Conservation (phyloP, 768 basidiomycete species). For the Pleurotus tuoliensis region DNA sequence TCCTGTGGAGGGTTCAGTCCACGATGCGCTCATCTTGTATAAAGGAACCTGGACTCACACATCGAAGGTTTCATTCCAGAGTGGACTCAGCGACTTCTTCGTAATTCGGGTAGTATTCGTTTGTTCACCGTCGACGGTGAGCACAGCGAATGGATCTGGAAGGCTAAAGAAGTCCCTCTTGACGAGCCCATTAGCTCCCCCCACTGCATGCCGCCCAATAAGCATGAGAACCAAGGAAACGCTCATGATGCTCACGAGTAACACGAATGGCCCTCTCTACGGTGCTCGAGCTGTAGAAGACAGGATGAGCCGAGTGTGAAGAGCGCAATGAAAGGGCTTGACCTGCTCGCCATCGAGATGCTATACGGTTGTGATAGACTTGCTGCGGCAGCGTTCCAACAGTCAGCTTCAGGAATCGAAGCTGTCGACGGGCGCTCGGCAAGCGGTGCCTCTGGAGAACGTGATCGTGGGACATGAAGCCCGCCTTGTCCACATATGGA, state of each 20-base stretch:
- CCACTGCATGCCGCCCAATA: not conserved
- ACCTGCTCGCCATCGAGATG: too few species aligned
- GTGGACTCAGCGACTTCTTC: conserved; percentile 63
- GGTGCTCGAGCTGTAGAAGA: not conserved
- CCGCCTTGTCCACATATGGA: too few species aligned
- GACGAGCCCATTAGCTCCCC: conserved; percentile 58
- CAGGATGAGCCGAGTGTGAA: too few species aligned
- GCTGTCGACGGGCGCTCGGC: too few species aligned
- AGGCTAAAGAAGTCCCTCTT: conserved; percentile 79
- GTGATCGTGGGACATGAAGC: too few species aligned
- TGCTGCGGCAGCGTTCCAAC: too few species aligned
- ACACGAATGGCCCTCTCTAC: conserved; percentile 34
- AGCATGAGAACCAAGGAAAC: not conserved
- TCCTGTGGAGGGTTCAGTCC: conserved; percentile 32
- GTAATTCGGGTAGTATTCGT: conserved; percentile 72
- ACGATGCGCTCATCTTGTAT: conserved; percentile 5
- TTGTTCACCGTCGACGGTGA: conserved; percentile 84
- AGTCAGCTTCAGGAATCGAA: too few species aligned
- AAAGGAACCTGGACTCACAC: conserved; percentile 48
- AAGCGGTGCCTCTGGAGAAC: too few species aligned
- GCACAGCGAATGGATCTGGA: conserved; percentile 86
- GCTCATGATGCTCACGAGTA: conserved; percentile 34
- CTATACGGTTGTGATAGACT: too few species aligned
- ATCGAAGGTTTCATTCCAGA: conserved; percentile 87
- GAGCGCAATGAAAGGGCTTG: too few species aligned